Base-by-base conservation (phyloP, 257 asterid genomes). In the Nicotiana attenuata region DNA sequence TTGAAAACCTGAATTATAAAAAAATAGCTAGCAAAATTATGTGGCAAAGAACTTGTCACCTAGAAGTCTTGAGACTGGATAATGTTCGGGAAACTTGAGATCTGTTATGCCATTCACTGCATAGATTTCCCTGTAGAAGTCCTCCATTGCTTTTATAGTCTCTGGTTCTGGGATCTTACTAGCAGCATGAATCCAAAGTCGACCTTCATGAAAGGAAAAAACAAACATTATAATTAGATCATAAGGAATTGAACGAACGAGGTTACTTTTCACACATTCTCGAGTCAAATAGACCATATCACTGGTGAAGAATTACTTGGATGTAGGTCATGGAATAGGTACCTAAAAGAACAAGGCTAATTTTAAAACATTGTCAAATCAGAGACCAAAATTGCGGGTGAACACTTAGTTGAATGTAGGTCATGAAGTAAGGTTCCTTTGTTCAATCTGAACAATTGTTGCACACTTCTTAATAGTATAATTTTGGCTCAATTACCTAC, bases 141-240 rank as follows among this genome's bases (percentile, higher is more conserved):
- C 92, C 83, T 96, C 98, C 99, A 96, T 94, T 22, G 98, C 94
- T 93, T 89, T 92, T 80, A 94, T 93, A n/a, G 98, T 94, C 55
- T 89, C 97, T 26, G 90, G 92, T 80, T 96, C 98, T 11, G 99
- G 99, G 65, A 92, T 83, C 89, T 96, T 96, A 73, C 98, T 71
- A 81, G 99, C 98, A 82, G 99, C 98, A 87, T 96, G 99, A 86
- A 96, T 96, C 98, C 99, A 96, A 33, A 96, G 93, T 77, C 98
- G 92, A 19, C 98, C 99, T 96, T 22, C 82, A 84, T 22, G 38
- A 78, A 65, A 19, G 29, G 53, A 41, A 7, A 53, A 16, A 20
- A 71, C 13, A 75, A 50, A 17, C 24, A 45, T 69, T n/a, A 65
- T 13, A 31, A 65, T 59, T 50, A 55, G 59, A 71, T 80, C 35